Base-by-base conservation (phyloP, 306 rosid genomes). In the Prunus mongolica region DNA sequence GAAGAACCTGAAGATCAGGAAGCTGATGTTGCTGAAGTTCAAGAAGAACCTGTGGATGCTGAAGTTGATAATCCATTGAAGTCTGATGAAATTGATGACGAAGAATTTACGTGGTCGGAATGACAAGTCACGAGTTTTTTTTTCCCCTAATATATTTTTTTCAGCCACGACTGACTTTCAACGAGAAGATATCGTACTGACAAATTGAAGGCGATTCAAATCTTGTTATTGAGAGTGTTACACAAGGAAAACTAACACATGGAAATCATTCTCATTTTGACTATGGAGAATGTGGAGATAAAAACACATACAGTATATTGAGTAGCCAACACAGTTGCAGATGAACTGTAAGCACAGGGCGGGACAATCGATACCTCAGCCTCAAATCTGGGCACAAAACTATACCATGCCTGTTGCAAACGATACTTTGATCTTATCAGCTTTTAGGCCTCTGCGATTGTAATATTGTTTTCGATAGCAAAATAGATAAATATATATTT, bases 61-160 rank as follows among this genome's bases (percentile, higher is more conserved):
- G 69, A 84, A 82, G 45, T 72, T 82, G 78, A 78, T 28, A 76
- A 88, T 80, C 89, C 91, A 50, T 61, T 80, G 52, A 87, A 90
- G 83, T 69, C 80, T 73, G 86, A 88, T 24, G 90, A 73, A 74
- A 65, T 76, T 56, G 93, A 88, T 12, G 85, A 61, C 5, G 92
- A 86, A 12, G 55, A 51, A 47, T 51, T 76, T 65, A 69, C 58
- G 51, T 89, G 90, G 91, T 66, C 80, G 56, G 70, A 81, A 86
- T 73, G 78, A 76, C 6, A 77, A 75, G 81, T 80, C 74, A 64
- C 41, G 54, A 74, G 45, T 32, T 18, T 5, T 16, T 5, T 8
- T 5, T 8, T 24, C 12, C 18, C 47, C 49, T 3, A 12, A 6
- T 64, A 6, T 64, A 16, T 18, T 64, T 32, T 32, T 32, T 25